A percentile compares a stretch with the other conserved stretches of the same genome.
Conservation (phyloP, 208 protist species). For the Trypanosoma brucei region DNA sequence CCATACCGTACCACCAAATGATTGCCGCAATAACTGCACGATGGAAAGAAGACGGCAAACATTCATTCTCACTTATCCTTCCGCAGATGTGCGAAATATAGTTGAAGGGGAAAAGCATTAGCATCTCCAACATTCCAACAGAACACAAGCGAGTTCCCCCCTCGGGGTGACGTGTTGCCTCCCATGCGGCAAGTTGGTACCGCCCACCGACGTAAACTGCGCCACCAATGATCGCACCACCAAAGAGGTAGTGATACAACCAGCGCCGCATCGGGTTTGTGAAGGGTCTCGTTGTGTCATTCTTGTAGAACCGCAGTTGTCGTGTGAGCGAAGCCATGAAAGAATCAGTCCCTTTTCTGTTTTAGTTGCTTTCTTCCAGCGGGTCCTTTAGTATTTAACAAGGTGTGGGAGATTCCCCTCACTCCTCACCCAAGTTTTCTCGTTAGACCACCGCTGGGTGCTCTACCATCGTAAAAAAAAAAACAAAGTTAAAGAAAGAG, state of each 20-base stretch:
- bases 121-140: conserved; percentile 48
- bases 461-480: no score
- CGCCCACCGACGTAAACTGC: conserved; percentile 28
- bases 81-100: conserved; percentile 46
- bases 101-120: conserved; percentile 69
- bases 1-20: conserved; percentile 50
- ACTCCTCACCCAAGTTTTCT: no score
- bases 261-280: conserved; percentile 70
- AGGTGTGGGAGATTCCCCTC: no score
- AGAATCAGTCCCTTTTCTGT: background rate
- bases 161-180: conserved; percentile 44
- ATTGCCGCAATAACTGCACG: conserved; percentile 33
- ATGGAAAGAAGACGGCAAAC: conserved; percentile 46
- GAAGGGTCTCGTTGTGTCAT: conserved; percentile 14
- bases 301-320: background rate
- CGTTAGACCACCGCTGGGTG: no score
- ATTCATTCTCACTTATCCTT: conserved; percentile 30
- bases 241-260: conserved; percentile 63
- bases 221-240: conserved; percentile 25
- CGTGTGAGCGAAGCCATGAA: background rate
- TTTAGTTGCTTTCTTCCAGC: background rate
- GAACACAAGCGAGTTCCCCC: conserved; percentile 44
- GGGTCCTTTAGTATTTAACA: background rate
- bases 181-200: conserved; percentile 59
- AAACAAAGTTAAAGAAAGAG: no score